Conservation (phyloP, 306 rosid genomes). For the Gleditsia sinensis region DNA sequence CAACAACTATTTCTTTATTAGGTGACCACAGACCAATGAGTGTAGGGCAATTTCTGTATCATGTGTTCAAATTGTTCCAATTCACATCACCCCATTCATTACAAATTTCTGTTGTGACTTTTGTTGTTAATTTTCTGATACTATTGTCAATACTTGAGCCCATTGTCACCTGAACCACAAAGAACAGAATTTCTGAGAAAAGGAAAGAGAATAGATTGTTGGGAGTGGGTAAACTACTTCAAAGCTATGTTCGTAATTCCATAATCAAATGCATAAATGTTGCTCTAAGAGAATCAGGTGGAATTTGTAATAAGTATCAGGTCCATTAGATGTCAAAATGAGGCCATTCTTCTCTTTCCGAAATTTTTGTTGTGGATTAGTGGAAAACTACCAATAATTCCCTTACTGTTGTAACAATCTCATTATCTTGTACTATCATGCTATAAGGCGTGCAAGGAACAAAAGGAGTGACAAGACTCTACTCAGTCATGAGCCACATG, state of each 20-base stretch:
- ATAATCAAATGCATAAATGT: neutral
- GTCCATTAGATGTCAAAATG: neutral
- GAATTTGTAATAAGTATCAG: conserved; percentile 7
- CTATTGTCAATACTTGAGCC: neutral
- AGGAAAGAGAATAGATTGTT: neutral
- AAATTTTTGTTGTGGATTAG: neutral
- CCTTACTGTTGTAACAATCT: neutral
- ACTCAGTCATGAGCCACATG: conserved; percentile 6
- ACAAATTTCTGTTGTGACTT: neutral
- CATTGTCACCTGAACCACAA: neutral
- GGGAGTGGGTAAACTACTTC: neutral
- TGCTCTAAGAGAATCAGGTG: neutral
- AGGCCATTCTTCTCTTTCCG: neutral
- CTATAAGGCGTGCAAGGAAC: conserved; percentile 5
- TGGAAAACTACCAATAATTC: conserved; percentile 27
- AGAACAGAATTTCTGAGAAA: neutral
- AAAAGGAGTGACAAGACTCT: neutral
- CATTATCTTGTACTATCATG: conserved; percentile 20
- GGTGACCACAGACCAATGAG: neutral
- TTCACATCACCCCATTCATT: neutral
- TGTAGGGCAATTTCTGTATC: neutral
- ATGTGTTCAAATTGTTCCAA: neutral
- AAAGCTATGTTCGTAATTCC: neutral
- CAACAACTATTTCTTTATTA: neutral
- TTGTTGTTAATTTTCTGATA: neutral